phyloP scores from a whole-genome alignment of 768 basidiomycete species.

The Amanita exitialis region DNA sequence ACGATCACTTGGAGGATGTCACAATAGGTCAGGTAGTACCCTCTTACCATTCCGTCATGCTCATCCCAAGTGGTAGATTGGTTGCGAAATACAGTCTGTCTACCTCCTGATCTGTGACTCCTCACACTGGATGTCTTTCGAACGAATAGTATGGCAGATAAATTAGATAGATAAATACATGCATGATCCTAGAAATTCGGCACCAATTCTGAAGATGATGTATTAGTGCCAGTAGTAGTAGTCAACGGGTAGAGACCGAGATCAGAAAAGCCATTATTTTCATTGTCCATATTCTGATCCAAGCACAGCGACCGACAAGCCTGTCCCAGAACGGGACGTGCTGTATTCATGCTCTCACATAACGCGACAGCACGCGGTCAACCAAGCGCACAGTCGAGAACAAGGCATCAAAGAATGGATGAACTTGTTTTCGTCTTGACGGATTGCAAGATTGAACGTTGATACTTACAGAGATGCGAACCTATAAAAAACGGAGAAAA shows the following conservation, averaged over 20 bases:
- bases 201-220: neutral
- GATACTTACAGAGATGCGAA: conserved; percentile 14
- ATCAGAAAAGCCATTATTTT: conserved; percentile 65
- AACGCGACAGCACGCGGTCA: conserved; percentile 24
- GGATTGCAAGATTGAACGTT: neutral
- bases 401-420: conserved; percentile 68
- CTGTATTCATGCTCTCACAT: conserved; percentile 22
- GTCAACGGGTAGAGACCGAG: conserved; percentile 7
- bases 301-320: conserved; percentile 18
- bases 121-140: no score
- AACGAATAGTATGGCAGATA: neutral
- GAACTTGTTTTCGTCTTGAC: conserved; percentile 66
- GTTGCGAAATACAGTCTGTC: conserved; percentile 29
- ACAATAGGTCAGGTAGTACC: conserved; percentile 32
- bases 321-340: conserved; percentile 40
- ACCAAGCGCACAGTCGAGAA: conserved; percentile 19
- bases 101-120: conserved; percentile 18
- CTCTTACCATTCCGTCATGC: conserved; percentile 8
- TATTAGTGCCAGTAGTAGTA: neutral
- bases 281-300: conserved; percentile 19
- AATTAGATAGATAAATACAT: neutral
- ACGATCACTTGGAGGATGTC: conserved; percentile 74
- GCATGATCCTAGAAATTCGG: no score
- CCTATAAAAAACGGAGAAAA: conserved; percentile 2
- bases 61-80: conserved; percentile 21